A percentile compares a stretch with the other conserved stretches of the same genome.
These are phyloP conservation scores for Lasiosphaeris hirsuta DNA, from an alignment of 495 filamentous ascomycete genomes.

Conservation along the genomic window DNA sequence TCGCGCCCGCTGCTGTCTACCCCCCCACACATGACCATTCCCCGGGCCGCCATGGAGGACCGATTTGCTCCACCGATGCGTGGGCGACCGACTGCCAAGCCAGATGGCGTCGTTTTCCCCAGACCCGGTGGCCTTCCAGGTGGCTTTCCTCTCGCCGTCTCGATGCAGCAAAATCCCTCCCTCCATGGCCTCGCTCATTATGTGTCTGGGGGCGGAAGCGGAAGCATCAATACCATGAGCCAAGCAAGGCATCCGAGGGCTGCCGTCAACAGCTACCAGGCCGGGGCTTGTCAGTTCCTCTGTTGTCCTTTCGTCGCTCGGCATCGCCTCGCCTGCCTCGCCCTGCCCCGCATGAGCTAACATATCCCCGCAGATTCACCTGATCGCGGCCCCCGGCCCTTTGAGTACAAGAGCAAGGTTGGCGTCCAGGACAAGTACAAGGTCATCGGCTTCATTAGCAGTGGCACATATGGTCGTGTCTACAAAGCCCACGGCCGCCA, in stretches of 20 bases:
- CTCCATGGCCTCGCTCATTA: constrained; percentile 1
- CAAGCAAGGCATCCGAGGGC: constrained; percentile 18
- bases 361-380: constrained; percentile 37
- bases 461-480: constrained; percentile 96
- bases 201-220: neutral
- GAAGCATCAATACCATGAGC: constrained; percentile 19
- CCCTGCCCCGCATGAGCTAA: constrained; percentile 22
- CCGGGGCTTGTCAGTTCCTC: constrained; percentile 21
- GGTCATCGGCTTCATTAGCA: constrained; percentile 96
- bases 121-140: constrained; percentile 5
- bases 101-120: constrained; percentile 15
- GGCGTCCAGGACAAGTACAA: constrained; percentile 88
- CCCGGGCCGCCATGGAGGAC: constrained; percentile 11
- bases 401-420: constrained; percentile 77
- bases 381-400: constrained; percentile 43
- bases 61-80: constrained; percentile 16
- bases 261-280: constrained; percentile 21
- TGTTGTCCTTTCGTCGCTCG: constrained; percentile 16
- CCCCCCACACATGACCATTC: constrained; percentile 13
- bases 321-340: neutral
- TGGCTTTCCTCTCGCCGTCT: constrained; percentile 7
- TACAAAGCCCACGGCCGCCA: constrained; percentile 90
- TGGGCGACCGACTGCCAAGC: constrained; percentile 14
- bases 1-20: neutral
- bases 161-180: constrained; percentile 10